Base-by-base conservation (phyloP, 2,329 filamentous ascomycete species). In the Trichoderma sp. region DNA sequence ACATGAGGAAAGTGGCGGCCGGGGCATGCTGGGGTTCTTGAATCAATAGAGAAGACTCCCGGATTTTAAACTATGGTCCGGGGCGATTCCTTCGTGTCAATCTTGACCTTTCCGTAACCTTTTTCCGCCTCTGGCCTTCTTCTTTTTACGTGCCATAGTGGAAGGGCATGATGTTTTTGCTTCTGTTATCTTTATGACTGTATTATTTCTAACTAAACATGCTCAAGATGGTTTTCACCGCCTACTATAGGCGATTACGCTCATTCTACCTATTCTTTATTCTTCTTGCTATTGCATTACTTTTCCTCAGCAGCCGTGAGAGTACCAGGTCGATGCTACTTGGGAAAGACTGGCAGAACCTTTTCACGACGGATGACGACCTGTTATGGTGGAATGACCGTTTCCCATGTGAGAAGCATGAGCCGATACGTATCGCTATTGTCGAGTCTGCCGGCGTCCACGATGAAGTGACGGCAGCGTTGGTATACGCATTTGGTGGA, bases 401-500 rank as follows among this genome's bases (percentile, higher is more conserved):
- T n/a, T 64, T 72, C 14, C 69, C 69, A 12, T 72, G 69, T 33
- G 69, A 72, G 59, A 72, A 64, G 12, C 69, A 72, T 33, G 69
- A 72, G 16, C 69, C 69, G 4, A 72, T 72, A 53, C 69, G 69
- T 33, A 72, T 72, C 38, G 69, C 69, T 27, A 72, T 72, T 24
- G 59, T 72, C n/a, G 69, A 72, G 69, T 72, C 69, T 18, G 69
- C 69, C 29, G 69, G 69, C 14, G 69, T 72, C 27, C 69, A 72
- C 3, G 69, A 72, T 41, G 69, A 72, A 41, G 69, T 72, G 38
- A 72, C 69, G 9, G 69, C 69, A 24, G 69, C 69, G n/a, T 29
- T 72, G 69, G 69, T 72, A n/a, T 72, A 72, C 31, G 69, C 69
- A 14, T 72, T 72, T 72, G 69, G 69, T n/a, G 69, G 69, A 53